Evolutionary conservation across 192 early-diverging fungal genomes (phyloP).

Genomic region (Podochytrium sp.): DNA sequence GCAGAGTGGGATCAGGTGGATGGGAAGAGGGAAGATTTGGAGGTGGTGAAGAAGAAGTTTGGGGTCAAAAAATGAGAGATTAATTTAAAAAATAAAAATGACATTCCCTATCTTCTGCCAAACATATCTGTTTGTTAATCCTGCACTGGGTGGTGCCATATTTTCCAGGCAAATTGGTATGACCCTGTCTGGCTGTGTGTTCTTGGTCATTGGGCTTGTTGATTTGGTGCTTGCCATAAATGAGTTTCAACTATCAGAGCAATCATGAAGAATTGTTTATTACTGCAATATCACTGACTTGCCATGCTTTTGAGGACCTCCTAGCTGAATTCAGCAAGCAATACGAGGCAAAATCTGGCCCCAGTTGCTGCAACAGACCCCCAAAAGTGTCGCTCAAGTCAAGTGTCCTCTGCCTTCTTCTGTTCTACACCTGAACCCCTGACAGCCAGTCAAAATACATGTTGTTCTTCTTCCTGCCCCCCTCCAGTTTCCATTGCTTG

Average conservation of each 20-base stretch:
- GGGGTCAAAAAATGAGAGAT: no score
- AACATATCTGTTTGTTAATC: no score
- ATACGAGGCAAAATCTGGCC: slow-evolving; percentile 25
- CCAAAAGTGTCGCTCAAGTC: not conserved
- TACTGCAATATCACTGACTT: not conserved
- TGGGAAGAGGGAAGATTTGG: no score
- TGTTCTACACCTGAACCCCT: slow-evolving; percentile 23
- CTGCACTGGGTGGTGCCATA: no score
- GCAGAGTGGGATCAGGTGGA: no score
- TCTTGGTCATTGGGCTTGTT: no score
- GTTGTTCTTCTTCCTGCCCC: slow-evolving; percentile 16
- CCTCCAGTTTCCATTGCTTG: not conserved
- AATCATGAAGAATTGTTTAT: slow-evolving; percentile 10
- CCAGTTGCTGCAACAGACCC: not conserved
- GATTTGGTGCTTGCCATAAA: no score
- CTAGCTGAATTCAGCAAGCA: slow-evolving; percentile 9
- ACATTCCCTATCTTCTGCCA: no score
- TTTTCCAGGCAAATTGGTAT: no score
- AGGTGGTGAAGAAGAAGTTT: no score
- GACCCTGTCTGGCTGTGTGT: no score
- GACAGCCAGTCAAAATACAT: not conserved
- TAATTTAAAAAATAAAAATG: no score
- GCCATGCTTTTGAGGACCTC: slow-evolving; percentile 9
- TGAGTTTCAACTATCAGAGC: not conserved
- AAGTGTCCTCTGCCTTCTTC: slow-evolving; percentile 22